Evolutionary conservation across 805 yeast genomes (phyloP).

Genomic region (Limtongozyma cylindracea): DNA sequence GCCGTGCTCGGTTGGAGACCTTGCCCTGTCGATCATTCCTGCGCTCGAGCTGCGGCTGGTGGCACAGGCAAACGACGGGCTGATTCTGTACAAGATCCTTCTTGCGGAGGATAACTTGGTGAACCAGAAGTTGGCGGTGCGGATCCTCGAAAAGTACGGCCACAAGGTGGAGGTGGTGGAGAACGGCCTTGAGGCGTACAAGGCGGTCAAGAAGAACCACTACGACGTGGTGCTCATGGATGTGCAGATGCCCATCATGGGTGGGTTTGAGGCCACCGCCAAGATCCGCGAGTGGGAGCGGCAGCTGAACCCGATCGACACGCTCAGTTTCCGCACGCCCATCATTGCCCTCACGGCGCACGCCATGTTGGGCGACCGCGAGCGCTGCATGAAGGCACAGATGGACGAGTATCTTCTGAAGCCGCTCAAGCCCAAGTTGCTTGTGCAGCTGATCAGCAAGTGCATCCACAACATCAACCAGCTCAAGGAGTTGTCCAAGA

Average conservation of each 20-base stretch:
- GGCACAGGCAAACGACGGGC: conserved; percentile 58
- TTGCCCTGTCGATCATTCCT: conserved; percentile 65
- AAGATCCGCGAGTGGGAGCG: conserved; percentile 75
- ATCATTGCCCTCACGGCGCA: conserved; percentile 82
- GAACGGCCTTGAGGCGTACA: conserved; percentile 64
- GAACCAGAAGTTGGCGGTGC: conserved; percentile 68
- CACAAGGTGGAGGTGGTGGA: conserved; percentile 70
- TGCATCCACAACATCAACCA: conserved; percentile 52
- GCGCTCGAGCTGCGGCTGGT: conserved; percentile 68
- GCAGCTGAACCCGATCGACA: conserved; percentile 46
- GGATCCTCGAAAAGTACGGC: conserved; percentile 67
- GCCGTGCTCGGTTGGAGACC: conserved; percentile 60
- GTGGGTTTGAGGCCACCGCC: conserved; percentile 81
- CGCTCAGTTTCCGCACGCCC: conserved; percentile 54
- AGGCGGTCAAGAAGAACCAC: conserved; percentile 37
- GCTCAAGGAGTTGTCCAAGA: conserved; percentile 26
- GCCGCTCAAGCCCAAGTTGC: conserved; percentile 62
- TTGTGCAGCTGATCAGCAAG: conserved; percentile 67
- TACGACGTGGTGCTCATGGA: conserved; percentile 80
- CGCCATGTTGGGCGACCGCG: conserved; percentile 87
- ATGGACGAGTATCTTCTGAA: conserved; percentile 85
- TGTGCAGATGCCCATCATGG: conserved; percentile 91
- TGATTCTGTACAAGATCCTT: conserved; percentile 44
- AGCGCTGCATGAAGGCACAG: conserved; percentile 63
- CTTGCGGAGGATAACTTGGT: conserved; percentile 77